Base-by-base conservation (phyloP, 495 filamentous ascomycete species). In the Echria macrotheca region DNA sequence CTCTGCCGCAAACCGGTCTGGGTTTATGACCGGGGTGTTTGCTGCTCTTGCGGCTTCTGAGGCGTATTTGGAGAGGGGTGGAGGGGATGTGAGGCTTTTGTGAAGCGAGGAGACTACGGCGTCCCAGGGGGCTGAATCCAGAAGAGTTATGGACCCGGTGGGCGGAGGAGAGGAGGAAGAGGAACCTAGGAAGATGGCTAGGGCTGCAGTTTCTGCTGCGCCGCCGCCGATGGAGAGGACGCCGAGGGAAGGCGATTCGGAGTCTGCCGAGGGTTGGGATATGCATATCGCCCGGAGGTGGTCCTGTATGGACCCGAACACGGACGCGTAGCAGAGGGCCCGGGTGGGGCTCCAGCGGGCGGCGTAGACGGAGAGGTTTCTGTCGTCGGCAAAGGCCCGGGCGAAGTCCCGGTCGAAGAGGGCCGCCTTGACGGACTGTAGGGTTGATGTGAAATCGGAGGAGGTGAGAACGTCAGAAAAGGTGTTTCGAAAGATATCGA, bases 321-420 rank as follows among this genome's bases (percentile, higher is more conserved):
- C 59, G 5, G 79, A 71, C 25, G 77, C 64, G 68, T 96, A 98
- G 50, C 84, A 88, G 21, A 96, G 69, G 2, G 88, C 86, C 32
- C 93, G 67, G 26, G 81, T 78, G 9, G 91, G 83, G 61, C 87
- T 94, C 87, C 88, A 98, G 45, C 93, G 72, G 50, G 86, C 74
- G 4, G 87, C 86, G 70, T 98, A 98, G 4, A 85, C 89, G 32
- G 82, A 73, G 15, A 94, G 71, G 31, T 81, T 70, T 36, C 82
- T 80, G 29, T 80, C 70, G 24, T 64, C 62, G 0, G 82, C 85
- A 64, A 98, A 98, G 0, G 91, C 91, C 5, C 69, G 68, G 23
- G 74, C 69, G 64, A 95, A 97, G 59, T 96, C 86, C 17, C 93
- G 77, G 54, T 87, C 81, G 61, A 84, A 96, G 1, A 97, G 73